phyloP scores from a whole-genome alignment of 768 basidiomycete genomes.

The Sporobolomyces roseus region DNA sequence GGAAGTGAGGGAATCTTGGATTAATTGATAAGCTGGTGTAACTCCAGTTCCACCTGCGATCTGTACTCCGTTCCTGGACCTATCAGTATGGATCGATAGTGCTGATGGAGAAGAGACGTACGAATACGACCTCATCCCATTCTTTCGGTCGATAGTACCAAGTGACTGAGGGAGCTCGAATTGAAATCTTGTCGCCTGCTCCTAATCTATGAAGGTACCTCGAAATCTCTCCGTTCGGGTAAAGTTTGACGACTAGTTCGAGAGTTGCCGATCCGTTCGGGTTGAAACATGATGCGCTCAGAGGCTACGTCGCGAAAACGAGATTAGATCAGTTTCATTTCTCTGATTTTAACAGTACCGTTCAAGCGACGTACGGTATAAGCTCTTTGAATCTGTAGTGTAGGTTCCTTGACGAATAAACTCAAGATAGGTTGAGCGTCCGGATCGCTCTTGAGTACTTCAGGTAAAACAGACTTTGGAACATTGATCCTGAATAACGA shows the following conservation, averaged over 20 bases:
- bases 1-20: slow-evolving; percentile 7
- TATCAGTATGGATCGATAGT: not conserved
- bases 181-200: slow-evolving; percentile 30
- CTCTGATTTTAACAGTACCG: not conserved
- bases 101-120: slow-evolving; percentile 10
- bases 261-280: slow-evolving; percentile 19
- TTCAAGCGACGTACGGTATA: slow-evolving; percentile 36
- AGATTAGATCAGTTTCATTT: no score
- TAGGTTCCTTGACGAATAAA: slow-evolving; percentile 43
- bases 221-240: slow-evolving; percentile 42
- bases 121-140: slow-evolving; percentile 42
- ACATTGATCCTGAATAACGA: slow-evolving; percentile 37
- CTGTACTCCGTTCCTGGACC: slow-evolving; percentile 4
- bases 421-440: slow-evolving; percentile 36
- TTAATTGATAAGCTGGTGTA: slow-evolving; percentile 41
- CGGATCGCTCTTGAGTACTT: not conserved
- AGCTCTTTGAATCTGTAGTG: slow-evolving; percentile 44
- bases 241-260: slow-evolving; percentile 44
- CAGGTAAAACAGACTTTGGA: slow-evolving; percentile 26
- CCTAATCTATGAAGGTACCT: slow-evolving; percentile 38
- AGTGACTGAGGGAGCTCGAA: slow-evolving; percentile 41
- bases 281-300: slow-evolving; percentile 32
- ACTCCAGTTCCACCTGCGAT: slow-evolving; percentile 46
- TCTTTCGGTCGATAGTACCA: slow-evolving; percentile 37
- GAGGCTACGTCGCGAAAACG: slow-evolving; percentile 16